Conservation (phyloP, 306 rosid genomes). For the Macrotyloma uniflorum region DNA sequence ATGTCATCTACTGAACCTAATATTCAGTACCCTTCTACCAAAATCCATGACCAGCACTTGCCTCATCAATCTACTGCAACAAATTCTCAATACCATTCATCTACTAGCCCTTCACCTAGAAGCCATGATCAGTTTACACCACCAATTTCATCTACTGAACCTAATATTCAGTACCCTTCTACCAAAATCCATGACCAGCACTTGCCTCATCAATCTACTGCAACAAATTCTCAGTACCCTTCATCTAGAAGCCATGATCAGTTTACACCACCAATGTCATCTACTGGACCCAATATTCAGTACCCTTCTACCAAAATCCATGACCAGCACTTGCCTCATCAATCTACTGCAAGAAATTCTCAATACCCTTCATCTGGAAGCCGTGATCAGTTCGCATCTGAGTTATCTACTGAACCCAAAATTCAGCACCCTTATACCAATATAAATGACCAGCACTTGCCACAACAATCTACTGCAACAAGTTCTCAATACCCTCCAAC, state of each 20-base stretch:
- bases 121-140: constrained; percentile 14
- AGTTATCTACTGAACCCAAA: neutral
- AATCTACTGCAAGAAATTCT: constrained; percentile 1
- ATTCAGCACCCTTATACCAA: neutral
- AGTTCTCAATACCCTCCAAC: constrained; percentile 24
- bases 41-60: neutral
- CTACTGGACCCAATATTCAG: neutral
- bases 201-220: neutral
- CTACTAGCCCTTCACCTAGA: constrained; percentile 30
- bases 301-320: neutral
- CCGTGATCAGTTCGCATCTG: constrained; percentile 11
- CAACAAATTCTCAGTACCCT: constrained; percentile 28
- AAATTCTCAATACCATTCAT: constrained; percentile 24
- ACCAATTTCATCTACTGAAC: neutral
- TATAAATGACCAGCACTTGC: neutral
- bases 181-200: neutral
- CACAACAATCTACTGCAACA: neutral
- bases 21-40: neutral
- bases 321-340: constrained; percentile 10
- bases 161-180: neutral
- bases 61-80: neutral
- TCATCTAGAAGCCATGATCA: constrained; percentile 27
- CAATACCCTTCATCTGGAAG: constrained; percentile 24
- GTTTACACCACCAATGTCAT: neutral
- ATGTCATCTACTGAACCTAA: neutral